These are phyloP conservation scores for Cyberlindnera saturnus DNA, from an alignment of 805 yeast species.

Conservation along the genomic window DNA sequence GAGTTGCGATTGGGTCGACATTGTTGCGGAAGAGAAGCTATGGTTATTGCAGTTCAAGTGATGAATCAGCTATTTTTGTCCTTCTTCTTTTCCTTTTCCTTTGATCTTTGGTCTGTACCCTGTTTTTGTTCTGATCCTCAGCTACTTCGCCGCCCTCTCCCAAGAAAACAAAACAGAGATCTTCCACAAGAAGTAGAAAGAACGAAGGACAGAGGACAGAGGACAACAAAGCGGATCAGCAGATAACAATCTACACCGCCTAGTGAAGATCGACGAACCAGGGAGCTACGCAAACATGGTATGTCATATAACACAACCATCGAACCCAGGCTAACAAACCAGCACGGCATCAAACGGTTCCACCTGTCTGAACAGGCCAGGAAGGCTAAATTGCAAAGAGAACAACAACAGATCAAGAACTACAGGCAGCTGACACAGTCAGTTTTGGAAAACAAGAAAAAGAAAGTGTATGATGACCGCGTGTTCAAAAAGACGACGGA, in stretches of 20 bases:
- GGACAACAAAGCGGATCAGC: too few species aligned
- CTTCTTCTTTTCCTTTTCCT: too few species aligned
- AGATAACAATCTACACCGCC: too few species aligned
- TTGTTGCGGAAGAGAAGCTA: background rate
- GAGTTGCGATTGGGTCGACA: slow-evolving; percentile 33
- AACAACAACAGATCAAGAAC: slow-evolving; percentile 50
- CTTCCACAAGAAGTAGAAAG: too few species aligned
- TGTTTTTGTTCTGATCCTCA: too few species aligned
- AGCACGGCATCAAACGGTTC: slow-evolving; percentile 71
- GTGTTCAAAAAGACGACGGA: slow-evolving; percentile 49
- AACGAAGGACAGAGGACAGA: too few species aligned
- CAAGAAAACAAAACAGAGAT: too few species aligned
- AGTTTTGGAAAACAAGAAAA: slow-evolving; percentile 33
- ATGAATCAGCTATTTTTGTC: too few species aligned
- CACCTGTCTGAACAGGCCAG: slow-evolving; percentile 51
- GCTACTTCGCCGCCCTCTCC: too few species aligned
- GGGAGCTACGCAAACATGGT: slow-evolving; percentile 1
- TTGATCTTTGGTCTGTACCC: too few species aligned
- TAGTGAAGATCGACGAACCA: too few species aligned
- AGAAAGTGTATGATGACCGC: slow-evolving; percentile 26
- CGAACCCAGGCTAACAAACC: background rate
- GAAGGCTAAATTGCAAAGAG: slow-evolving; percentile 46
- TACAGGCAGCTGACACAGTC: slow-evolving; percentile 43
- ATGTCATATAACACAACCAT: background rate
- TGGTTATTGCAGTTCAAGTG: background rate